Evolutionary conservation across 305 asterid genomes (phyloP).

Genomic region (Ajuga reptans): DNA sequence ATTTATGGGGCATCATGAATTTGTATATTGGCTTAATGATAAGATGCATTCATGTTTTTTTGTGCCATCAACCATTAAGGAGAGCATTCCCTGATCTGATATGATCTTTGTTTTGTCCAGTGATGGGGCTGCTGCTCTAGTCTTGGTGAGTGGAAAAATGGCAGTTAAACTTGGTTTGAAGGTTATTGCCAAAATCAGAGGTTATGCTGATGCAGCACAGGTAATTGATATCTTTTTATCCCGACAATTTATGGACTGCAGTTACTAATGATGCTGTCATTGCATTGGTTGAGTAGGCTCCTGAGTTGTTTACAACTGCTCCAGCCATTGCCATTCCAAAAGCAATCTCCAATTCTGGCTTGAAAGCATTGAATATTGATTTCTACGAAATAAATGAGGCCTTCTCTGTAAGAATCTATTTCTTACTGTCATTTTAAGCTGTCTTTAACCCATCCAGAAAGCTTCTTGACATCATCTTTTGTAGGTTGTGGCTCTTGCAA

Average conservation of each 20-base stretch:
- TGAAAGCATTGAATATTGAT: slow-evolving; percentile 64
- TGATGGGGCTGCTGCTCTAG: slow-evolving; percentile 97
- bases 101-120: slow-evolving; percentile 30
- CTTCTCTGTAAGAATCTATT: slow-evolving; percentile 58
- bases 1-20: neutral
- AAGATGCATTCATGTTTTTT: neutral
- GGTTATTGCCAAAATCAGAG: slow-evolving; percentile 75
- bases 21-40: neutral
- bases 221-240: slow-evolving; percentile 24
- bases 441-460: slow-evolving; percentile 5
- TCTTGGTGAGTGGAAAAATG: slow-evolving; percentile 82
- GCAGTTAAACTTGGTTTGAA: slow-evolving; percentile 68
- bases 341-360: slow-evolving; percentile 73
- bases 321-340: slow-evolving; percentile 93
- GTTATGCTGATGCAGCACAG: slow-evolving; percentile 98
- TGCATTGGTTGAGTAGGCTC: slow-evolving; percentile 57
- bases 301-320: slow-evolving; percentile 84
- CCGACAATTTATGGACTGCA: slow-evolving; percentile 1
- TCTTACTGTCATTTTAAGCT: neutral
- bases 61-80: neutral
- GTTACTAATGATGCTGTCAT: slow-evolving; percentile 17
- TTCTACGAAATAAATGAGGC: slow-evolving; percentile 92
- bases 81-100: slow-evolving; percentile 5
- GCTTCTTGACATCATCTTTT: neutral
- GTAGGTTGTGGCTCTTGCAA: slow-evolving; percentile 91